phyloP scores from a whole-genome alignment of 2,329 filamentous ascomycete species.

The Phialocephala sp. region DNA sequence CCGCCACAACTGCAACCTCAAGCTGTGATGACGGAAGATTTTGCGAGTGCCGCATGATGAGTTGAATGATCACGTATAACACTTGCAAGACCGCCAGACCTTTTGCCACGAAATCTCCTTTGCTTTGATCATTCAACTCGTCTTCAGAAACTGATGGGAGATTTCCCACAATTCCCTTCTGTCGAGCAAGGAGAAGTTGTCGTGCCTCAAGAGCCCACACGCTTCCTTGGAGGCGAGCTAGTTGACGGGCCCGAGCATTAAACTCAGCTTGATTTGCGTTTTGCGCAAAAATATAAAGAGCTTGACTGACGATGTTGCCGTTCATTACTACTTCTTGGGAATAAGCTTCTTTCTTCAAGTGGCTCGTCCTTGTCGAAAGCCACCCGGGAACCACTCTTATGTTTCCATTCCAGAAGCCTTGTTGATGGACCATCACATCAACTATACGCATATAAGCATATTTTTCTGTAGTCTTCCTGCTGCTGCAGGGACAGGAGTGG shows the following conservation, averaged over 20 bases:
- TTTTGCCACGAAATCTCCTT: neutral
- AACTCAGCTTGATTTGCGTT: neutral
- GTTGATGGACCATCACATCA: too few species aligned
- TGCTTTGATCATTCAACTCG: neutral
- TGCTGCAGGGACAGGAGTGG: too few species aligned
- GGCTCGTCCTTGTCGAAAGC: too few species aligned
- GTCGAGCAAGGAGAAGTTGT: neutral
- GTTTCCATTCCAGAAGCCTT: too few species aligned
- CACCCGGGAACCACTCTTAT: too few species aligned
- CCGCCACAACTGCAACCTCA: neutral
- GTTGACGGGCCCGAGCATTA: neutral
- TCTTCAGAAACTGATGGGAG: neutral
- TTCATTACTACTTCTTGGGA: too few species aligned
- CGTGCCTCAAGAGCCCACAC: neutral
- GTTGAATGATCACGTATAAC: neutral
- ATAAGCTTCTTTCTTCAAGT: too few species aligned
- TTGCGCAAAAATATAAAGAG: too few species aligned
- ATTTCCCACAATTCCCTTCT: neutral
- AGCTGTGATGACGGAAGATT: neutral
- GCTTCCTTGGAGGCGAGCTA: neutral
- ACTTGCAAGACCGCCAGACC: neutral
- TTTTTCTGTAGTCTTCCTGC: too few species aligned
- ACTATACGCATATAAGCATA: too few species aligned
- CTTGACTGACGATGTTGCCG: too few species aligned
- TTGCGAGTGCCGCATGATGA: neutral